phyloP scores from a whole-genome alignment of 2,329 filamentous ascomycete genomes.

The Monosporascus sp. region DNA sequence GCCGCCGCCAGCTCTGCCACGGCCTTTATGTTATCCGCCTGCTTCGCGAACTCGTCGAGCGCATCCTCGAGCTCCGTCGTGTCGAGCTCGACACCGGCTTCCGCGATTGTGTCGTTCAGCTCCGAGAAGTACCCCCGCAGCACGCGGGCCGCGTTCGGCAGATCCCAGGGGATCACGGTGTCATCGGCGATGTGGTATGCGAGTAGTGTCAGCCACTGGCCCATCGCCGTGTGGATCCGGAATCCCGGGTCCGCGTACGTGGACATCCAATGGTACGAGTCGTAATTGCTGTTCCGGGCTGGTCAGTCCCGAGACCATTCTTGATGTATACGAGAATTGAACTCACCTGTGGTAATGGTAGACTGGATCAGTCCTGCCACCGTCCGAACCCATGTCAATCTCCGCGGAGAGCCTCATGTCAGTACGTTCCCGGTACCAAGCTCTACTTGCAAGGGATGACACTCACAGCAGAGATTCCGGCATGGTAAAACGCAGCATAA shows the following conservation, averaged over 20 bases:
- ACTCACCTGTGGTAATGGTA: constrained; percentile 6
- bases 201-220: constrained; percentile 24
- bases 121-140: constrained; percentile 1
- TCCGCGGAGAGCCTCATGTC: background rate
- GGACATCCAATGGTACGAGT: constrained; percentile 43
- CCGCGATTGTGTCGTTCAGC: background rate
- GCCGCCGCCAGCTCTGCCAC: background rate
- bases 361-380: constrained; percentile 3
- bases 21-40: background rate
- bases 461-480: constrained; percentile 4
- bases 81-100: background rate
- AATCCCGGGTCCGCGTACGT: constrained; percentile 47
- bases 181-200: constrained; percentile 6
- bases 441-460: too few relatives aligned
- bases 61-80: background rate
- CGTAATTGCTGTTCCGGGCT: constrained; percentile 1
- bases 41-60: background rate
- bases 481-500: constrained; percentile 6
- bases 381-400: constrained; percentile 5
- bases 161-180: constrained; percentile 4
- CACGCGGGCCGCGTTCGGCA: constrained; percentile 1
- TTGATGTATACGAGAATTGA: too few relatives aligned
- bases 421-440: too few relatives aligned
- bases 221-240: constrained; percentile 42
- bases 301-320: too few relatives aligned